Conservation (phyloP, 139 green algal genomes). For the Yamagishiella unicocca region DNA sequence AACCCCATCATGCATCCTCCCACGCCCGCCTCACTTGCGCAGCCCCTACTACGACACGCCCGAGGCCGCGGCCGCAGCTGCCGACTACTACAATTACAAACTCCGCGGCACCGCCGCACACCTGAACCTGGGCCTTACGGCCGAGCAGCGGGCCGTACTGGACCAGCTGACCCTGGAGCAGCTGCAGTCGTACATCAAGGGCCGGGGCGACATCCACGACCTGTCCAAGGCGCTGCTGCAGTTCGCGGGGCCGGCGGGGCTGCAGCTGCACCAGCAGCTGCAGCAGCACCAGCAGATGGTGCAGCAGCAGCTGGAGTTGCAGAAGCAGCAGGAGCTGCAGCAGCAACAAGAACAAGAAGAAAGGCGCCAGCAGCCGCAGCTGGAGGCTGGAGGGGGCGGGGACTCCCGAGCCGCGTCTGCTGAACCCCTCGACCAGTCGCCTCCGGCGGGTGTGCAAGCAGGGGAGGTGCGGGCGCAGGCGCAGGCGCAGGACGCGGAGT, state of each 20-base stretch:
- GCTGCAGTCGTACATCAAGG: slow-evolving; percentile 45
- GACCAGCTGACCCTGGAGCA: slow-evolving; percentile 37
- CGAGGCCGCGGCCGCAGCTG: slow-evolving; percentile 18
- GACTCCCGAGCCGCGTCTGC: background rate
- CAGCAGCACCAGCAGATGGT: background rate
- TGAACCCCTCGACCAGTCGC: background rate
- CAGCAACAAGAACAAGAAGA: background rate
- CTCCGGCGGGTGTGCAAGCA: too few species aligned
- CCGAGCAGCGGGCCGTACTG: slow-evolving; percentile 20
- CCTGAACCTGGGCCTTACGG: slow-evolving; percentile 37
- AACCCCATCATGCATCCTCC: background rate
- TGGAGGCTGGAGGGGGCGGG: background rate
- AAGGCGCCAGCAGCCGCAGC: background rate
- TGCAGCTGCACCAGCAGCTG: slow-evolving; percentile 3
- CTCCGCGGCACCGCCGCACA: slow-evolving; percentile 32
- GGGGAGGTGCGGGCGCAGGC: too few species aligned
- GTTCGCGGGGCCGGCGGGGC: background rate
- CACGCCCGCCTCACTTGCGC: background rate
- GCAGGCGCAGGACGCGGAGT: too few species aligned
- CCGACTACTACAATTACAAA: slow-evolving; percentile 48
- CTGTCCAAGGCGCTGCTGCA: slow-evolving; percentile 35
- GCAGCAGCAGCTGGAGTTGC: background rate
- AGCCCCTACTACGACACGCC: slow-evolving; percentile 47
- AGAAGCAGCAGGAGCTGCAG: background rate
- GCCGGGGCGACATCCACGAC: slow-evolving; percentile 38